phyloP scores from a whole-genome alignment of 495 filamentous ascomycete genomes.

The Parathielavia hyrcaniae region DNA sequence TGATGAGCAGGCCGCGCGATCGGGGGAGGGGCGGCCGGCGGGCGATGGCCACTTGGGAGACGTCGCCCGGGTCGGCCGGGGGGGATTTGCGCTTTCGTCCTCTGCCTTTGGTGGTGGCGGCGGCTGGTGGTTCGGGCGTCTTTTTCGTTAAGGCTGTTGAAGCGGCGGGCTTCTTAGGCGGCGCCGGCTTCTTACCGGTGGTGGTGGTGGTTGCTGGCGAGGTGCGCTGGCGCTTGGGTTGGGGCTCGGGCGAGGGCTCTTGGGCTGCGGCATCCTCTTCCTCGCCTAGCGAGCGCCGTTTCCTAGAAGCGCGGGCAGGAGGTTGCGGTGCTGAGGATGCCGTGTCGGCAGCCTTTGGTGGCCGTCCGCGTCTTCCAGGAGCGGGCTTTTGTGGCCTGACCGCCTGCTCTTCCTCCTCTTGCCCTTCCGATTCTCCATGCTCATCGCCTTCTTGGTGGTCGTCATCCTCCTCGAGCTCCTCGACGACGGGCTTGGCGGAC shows the following conservation, averaged over 20 bases:
- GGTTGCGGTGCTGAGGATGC: conserved; percentile 6
- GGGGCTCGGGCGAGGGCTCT: conserved; percentile 12
- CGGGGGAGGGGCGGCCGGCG: conserved; percentile 50
- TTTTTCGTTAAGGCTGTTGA: conserved; percentile 3
- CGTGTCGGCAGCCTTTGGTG: conserved; percentile 20
- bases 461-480: conserved; percentile 15
- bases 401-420: conserved; percentile 17
- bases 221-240: conserved; percentile 26
- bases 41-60: conserved; percentile 34
- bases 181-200: conserved; percentile 3
- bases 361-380: conserved; percentile 14
- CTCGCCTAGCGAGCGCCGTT: conserved; percentile 23
- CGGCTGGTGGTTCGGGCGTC: conserved; percentile 24
- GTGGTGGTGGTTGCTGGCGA: conserved; percentile 10
- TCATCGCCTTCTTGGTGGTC: conserved; percentile 12
- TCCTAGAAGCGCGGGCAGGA: conserved; percentile 15
- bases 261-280: conserved; percentile 13
- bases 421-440: conserved; percentile 15
- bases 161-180: conserved; percentile 8
- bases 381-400: conserved; percentile 10
- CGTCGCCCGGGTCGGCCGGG: conserved; percentile 32
- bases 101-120: conserved; percentile 23
- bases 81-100: conserved; percentile 41
- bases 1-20: conserved; percentile 59
- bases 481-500: conserved; percentile 4